phyloP scores from a whole-genome alignment of 1,139 yeast species.

The Geotrichum aggregatum region DNA sequence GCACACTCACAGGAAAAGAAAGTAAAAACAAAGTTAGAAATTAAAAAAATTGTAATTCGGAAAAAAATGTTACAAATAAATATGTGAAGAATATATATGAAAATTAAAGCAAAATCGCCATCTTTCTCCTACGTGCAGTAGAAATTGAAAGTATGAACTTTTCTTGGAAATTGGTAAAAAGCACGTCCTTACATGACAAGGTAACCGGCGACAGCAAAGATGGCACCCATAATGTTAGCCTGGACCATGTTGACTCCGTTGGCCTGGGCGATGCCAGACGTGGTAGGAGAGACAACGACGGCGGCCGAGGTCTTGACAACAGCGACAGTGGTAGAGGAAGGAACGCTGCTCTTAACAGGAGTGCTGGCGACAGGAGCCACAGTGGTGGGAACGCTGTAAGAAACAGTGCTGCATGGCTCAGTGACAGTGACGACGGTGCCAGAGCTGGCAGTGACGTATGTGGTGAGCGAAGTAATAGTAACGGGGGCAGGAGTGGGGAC shows the following conservation, averaged over 20 bases:
- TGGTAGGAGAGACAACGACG: not conserved
- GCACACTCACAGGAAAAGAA: no score
- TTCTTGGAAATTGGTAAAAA: no score
- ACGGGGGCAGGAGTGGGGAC: not conserved
- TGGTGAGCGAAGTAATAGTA: not conserved
- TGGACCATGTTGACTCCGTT: constrained; percentile 6
- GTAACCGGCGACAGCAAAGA: constrained; percentile 50
- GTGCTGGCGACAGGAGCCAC: not conserved
- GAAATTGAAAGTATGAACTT: no score
- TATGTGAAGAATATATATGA: no score
- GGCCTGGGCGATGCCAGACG: constrained; percentile 4
- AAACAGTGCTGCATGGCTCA: constrained; percentile 5
- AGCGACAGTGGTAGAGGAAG: not conserved
- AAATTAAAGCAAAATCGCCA: no score
- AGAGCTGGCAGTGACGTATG: not conserved
- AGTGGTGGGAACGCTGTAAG: not conserved
- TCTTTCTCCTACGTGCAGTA: no score
- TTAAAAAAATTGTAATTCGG: no score
- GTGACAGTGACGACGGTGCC: constrained; percentile 7
- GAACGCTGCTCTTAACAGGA: not conserved
- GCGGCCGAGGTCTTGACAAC: not conserved
- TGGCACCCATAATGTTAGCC: constrained; percentile 29
- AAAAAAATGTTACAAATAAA: no score
- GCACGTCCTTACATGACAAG: not conserved
- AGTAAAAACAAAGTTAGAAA: no score